These are phyloP conservation scores for Tephrocybe rancida DNA, from an alignment of 768 basidiomycete genomes.

Conservation along the genomic window DNA sequence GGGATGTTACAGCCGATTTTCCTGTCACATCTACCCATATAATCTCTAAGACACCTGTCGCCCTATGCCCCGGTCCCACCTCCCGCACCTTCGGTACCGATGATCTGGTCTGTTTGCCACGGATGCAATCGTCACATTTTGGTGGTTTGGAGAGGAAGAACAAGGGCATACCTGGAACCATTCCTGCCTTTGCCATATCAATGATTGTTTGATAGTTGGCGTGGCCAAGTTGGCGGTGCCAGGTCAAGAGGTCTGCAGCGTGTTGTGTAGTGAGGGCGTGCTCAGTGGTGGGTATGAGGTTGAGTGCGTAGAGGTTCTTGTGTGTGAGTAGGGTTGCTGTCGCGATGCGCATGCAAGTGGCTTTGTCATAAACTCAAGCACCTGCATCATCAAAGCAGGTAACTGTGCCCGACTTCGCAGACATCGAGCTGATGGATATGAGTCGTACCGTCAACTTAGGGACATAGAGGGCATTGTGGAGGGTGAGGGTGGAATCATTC, in stretches of 20 bases:
- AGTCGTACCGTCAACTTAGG: neutral
- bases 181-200: neutral
- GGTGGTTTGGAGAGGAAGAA: neutral
- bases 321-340: neutral
- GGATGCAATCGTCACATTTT: neutral
- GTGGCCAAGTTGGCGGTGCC: constrained; percentile 6
- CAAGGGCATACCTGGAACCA: too few species aligned
- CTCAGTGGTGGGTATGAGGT: neutral
- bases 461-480: neutral
- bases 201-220: constrained; percentile 3
- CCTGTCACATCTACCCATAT: too few species aligned
- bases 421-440: neutral
- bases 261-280: neutral
- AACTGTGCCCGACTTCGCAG: neutral
- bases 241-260: neutral
- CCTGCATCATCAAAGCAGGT: neutral
- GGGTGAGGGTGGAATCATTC: neutral
- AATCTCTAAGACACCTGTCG: neutral
- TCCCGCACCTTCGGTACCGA: neutral
- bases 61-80: neutral
- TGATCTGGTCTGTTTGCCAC: neutral
- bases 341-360: neutral
- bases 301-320: constrained; percentile 3
- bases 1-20: neutral
- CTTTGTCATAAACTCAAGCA: neutral